phyloP scores from a whole-genome alignment of 2,329 filamentous ascomycete species.

The Neophaeococcomyces aloes region DNA sequence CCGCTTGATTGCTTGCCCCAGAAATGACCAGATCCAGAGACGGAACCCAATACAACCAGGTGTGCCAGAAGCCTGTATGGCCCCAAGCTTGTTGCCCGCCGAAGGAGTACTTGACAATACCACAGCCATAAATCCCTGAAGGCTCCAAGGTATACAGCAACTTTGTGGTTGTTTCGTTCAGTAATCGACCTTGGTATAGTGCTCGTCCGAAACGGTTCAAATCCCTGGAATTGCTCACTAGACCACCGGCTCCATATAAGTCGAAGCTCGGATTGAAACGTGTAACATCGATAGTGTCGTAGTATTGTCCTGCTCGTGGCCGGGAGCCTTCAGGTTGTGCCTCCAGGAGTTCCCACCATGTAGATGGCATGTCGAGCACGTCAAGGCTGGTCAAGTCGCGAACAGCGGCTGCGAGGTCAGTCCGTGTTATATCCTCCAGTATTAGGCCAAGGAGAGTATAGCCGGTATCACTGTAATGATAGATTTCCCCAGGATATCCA shows the following conservation, averaged over 20 bases:
- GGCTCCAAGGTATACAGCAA: constrained; percentile 8
- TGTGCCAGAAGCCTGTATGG: constrained; percentile 8
- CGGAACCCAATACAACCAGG: constrained; percentile 8
- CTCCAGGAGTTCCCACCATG: constrained; percentile 10
- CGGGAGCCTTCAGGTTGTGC: constrained; percentile 4
- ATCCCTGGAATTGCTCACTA: constrained; percentile 8
- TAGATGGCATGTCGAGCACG: constrained; percentile 8
- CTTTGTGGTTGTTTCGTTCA: constrained; percentile 7
- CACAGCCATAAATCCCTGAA: constrained; percentile 9
- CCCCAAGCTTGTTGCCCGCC: constrained; percentile 8
- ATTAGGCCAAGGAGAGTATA: constrained; percentile 10
- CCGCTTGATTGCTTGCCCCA: constrained; percentile 8
- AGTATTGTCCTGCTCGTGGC: constrained; percentile 9
- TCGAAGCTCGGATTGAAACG: constrained; percentile 9
- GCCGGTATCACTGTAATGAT: constrained; percentile 8
- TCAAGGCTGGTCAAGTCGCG: constrained; percentile 9
- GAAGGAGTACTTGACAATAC: constrained; percentile 4
- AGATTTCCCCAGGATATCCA: constrained; percentile 6
- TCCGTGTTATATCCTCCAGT: constrained; percentile 7
- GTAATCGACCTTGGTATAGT: constrained; percentile 8
- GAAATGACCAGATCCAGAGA: constrained; percentile 10
- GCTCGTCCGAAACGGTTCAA: constrained; percentile 9
- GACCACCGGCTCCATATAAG: constrained; percentile 9
- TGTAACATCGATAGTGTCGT: constrained; percentile 6
- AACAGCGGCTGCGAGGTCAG: constrained; percentile 9